Base-by-base conservation (phyloP, 768 basidiomycete genomes). In the Naganishia vaughanmartiniae region DNA sequence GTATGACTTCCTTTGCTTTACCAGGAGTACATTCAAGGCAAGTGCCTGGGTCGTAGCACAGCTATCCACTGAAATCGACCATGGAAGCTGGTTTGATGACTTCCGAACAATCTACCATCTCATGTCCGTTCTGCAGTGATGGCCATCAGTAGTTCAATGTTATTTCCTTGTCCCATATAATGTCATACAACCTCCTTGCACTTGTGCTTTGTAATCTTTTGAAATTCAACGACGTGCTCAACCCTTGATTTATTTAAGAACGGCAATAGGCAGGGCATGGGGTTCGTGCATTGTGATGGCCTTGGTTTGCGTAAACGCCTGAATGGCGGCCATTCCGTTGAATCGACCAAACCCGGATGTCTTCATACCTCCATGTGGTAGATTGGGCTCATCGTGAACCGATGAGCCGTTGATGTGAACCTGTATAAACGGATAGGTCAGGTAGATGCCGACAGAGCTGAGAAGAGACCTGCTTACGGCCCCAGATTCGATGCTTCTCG, bases 391-490 rank as follows among this genome's bases (percentile, higher is more conserved):
- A 70, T 80, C 81, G 45, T 74, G 74, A 9, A 81, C 73, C 0
- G 79, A 80, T 73, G 78, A 75, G 6, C 74, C 87, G 70, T 89
- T 88, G 73, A 88, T 83, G 74, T 85, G 85, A 19, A 83, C 82
- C 60, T 63, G 17, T 5, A 39, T 17, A 65, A 79, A 83, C 2
- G 85, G 86, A 71, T 85, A 80, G 26, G 83, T 83, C 46, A 87
- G 83, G 11, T 83, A 81, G 21, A 85, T 84, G 28, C 24, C 42
- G 24, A 63, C n/a, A 45, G 5, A 26, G 1, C 2, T 46, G 7
- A 4, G 21, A n/a, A 63, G 46, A 4, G 19, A 26, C 21, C 1
- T 21, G 30, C 60, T 2, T 45, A 82, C 81, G 57, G 82, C 83
- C 3, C 87, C 87, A 67, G 85, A 80, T 28, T 85, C 83, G 51